phyloP scores from a whole-genome alignment of 2,329 filamentous ascomycete species.

The Apiospora arundinis region DNA sequence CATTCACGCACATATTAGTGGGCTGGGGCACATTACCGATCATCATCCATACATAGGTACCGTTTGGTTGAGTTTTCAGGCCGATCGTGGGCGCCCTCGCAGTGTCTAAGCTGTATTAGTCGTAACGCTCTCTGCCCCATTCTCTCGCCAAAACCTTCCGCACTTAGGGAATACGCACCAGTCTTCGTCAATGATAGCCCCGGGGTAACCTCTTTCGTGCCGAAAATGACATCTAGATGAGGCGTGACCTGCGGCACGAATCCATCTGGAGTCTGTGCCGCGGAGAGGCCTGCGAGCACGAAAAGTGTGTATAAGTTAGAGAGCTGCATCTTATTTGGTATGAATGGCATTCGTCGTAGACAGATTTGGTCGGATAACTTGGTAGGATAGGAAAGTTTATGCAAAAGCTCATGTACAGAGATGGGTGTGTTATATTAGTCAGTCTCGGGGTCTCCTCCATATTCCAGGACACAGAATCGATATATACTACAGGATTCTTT shows the following conservation, averaged over 20 bases:
- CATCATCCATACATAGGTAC: constrained; percentile 39
- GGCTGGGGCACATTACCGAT: constrained; percentile 30
- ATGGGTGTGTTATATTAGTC: neutral
- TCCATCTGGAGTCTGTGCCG: constrained; percentile 23
- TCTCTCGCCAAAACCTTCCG: too few relatives aligned
- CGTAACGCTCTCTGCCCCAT: neutral
- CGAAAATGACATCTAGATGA: constrained; percentile 25
- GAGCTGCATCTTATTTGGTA: constrained; percentile 19
- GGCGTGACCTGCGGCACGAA: constrained; percentile 20
- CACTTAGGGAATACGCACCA: constrained; percentile 6
- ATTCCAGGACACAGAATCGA: neutral
- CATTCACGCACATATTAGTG: neutral
- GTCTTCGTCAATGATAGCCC: constrained; percentile 35
- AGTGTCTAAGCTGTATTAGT: constrained; percentile 29
- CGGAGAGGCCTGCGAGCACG: constrained; percentile 4
- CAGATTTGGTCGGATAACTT: neutral
- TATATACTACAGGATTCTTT: neutral
- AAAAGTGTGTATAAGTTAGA: neutral
- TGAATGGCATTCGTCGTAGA: neutral
- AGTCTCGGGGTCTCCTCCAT: neutral
- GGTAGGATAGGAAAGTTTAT: neutral
- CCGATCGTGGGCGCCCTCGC: constrained; percentile 38
- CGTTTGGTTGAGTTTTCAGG: constrained; percentile 31
- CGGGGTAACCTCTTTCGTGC: constrained; percentile 35
- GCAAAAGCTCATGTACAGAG: neutral